Conservation (phyloP, 371 early-diverging fungal species). For the Choanephora cucurbitarum region DNA sequence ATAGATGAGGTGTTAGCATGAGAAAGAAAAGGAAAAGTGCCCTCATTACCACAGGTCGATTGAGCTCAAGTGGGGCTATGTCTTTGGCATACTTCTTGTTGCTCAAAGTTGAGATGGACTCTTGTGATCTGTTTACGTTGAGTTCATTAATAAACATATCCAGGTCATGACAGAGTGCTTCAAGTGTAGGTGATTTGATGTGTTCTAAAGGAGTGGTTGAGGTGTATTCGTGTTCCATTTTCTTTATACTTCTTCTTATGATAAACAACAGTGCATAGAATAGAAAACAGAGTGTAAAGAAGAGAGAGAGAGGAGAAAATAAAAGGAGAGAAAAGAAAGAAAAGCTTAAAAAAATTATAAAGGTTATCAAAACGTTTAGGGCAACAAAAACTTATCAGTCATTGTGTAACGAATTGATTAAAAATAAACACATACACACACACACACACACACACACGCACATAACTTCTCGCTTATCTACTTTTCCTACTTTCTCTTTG, state of each 20-base stretch:
- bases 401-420: not conserved
- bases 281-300: too few species aligned
- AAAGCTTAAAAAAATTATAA: not conserved
- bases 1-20: not conserved
- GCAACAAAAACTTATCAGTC: not conserved
- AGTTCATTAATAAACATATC: slow-evolving; percentile 42
- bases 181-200: slow-evolving; percentile 30
- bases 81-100: slow-evolving; percentile 5
- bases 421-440: too few species aligned
- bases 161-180: slow-evolving; percentile 38
- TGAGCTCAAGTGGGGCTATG: slow-evolving; percentile 17
- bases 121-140: not conserved
- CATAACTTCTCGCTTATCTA: too few species aligned
- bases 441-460: too few species aligned
- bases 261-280: too few species aligned
- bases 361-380: slow-evolving; percentile 8
- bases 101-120: not conserved
- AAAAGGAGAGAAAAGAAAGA: slow-evolving; percentile 15
- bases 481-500: too few species aligned
- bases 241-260: not conserved
- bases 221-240: slow-evolving; percentile 8
- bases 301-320: slow-evolving; percentile 1
- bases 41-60: slow-evolving; percentile 6
- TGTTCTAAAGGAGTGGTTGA: slow-evolving; percentile 2
- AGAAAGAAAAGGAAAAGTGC: not conserved